Evolutionary conservation across 2,329 filamentous ascomycete genomes (phyloP), one percentile per base, ranked within the genome.

Genomic region (Scopulariopsis brevicaulis): DNA sequence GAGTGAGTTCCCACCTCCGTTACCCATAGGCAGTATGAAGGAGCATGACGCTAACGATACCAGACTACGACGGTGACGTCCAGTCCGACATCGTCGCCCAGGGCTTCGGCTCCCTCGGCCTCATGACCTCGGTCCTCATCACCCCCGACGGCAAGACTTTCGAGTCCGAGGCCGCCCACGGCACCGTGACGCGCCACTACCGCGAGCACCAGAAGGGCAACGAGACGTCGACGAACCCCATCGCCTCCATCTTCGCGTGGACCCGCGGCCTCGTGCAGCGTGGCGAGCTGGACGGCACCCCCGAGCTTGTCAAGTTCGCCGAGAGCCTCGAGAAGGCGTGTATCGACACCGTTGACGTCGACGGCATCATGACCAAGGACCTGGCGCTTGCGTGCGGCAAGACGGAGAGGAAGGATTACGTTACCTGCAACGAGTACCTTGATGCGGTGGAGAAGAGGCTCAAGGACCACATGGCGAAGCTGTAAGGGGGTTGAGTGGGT

Each of bases 311-410:
- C 60, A 82, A 89, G 55, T 99, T 96, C 68, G 94, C 93, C 60
- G 89, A 97, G 78, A 83, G 81, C 69, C 83, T 99, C 58, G 94
- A 99, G 82, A 81, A 89, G 73, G 94, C 94, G 43, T 96, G 94
- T 73, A 80, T 96, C 60, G 91, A 97, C 73, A 93, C 93, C 28
- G 94, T 99, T 64, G 89, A 97, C 71, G 74, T 89, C 60, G 93
- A 97, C 70, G 89, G 89, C 62, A 88, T 97, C 77, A 99, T 97
- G 94, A 99, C 94, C 73, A 99, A 99, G 85, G 94, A 99, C 74
- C 77, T 99, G 66, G 94, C 94, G n/a, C 83, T 97, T 60, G 89
- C 92, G 54, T 94, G 89, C 71, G 94, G 94, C 67, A 92, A 92
- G 81, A 91, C 87, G 67, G 86, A 83, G 61, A 83, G 89, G 64